Evolutionary conservation across 2,329 filamentous ascomycete species (phyloP).

Genomic region (Fulvia fulva): DNA sequence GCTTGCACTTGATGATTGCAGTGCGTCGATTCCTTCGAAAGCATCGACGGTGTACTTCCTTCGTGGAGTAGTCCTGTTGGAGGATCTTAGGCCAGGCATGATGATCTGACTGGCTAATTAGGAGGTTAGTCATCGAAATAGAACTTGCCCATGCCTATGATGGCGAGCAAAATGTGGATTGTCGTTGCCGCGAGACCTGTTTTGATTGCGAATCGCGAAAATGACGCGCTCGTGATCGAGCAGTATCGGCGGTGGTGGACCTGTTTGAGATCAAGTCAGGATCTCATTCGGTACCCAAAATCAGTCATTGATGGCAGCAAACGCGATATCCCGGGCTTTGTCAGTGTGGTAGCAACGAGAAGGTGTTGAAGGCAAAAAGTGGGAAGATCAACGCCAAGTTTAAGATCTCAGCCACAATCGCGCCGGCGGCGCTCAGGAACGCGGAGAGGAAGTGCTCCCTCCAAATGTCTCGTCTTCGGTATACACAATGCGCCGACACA

Average conservation of each 20-base stretch:
- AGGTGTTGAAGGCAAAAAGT: background rate
- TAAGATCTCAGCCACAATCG: background rate
- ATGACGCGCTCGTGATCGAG: slow-evolving; percentile 1
- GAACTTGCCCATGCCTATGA: background rate
- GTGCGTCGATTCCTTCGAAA: slow-evolving; percentile 33
- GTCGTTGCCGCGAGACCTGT: background rate
- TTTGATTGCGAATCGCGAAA: background rate
- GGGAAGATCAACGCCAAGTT: background rate
- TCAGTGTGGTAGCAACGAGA: background rate
- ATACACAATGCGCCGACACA: slow-evolving; percentile 26
- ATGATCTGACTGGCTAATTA: background rate
- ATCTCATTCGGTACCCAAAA: background rate
- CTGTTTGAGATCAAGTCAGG: background rate
- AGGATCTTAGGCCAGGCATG: slow-evolving; percentile 23
- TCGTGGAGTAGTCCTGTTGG: slow-evolving; percentile 18
- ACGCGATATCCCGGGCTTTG: background rate
- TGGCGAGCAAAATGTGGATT: background rate
- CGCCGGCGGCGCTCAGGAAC: background rate
- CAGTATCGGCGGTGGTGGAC: background rate
- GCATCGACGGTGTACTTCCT: slow-evolving; percentile 35
- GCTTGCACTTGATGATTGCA: slow-evolving; percentile 12
- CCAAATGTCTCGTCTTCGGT: background rate
- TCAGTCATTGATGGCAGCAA: background rate
- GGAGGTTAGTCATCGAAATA: background rate
- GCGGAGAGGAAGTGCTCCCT: background rate